A percentile compares a stretch with the other conserved stretches of the same genome.
Evolutionary conservation across 2,329 filamentous ascomycete species (phyloP).

Genomic region (Colletotrichum gloeosporioides): DNA sequence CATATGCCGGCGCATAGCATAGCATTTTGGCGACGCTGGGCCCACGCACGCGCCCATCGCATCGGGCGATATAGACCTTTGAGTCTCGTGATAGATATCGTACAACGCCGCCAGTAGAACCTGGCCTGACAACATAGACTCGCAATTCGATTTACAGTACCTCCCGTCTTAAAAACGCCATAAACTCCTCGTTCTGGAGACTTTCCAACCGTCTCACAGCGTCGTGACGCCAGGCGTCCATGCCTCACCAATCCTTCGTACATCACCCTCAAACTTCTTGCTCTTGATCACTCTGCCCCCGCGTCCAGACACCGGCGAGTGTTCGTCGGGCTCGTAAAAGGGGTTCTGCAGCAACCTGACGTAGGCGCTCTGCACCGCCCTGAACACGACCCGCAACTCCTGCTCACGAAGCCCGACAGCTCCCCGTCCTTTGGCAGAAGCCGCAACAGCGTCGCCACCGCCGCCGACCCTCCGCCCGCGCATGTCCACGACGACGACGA

Average conservation of each 20-base stretch:
- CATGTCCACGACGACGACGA: slow-evolving; percentile 92
- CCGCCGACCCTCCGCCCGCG: slow-evolving; percentile 66
- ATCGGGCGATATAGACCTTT: slow-evolving; percentile 3
- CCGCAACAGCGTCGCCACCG: slow-evolving; percentile 12
- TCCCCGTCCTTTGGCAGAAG: slow-evolving; percentile 37
- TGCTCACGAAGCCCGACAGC: slow-evolving; percentile 78
- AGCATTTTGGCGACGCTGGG: slow-evolving; percentile 18
- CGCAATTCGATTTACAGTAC: not conserved
- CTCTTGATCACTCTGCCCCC: slow-evolving; percentile 79
- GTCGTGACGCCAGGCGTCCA: slow-evolving; percentile 79
- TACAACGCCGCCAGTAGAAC: not conserved
- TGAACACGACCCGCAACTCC: slow-evolving; percentile 91
- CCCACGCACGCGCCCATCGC: not conserved
- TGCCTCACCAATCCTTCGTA: slow-evolving; percentile 82
- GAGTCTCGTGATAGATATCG: not conserved
- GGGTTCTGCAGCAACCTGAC: slow-evolving; percentile 89
- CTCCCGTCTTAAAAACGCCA: not conserved
- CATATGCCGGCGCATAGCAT: slow-evolving; percentile 9
- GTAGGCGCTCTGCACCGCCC: slow-evolving; percentile 91
- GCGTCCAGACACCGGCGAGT: slow-evolving; percentile 62
- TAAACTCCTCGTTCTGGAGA: not conserved
- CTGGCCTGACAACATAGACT: not conserved
- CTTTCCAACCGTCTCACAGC: slow-evolving; percentile 46
- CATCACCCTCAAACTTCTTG: slow-evolving; percentile 78
- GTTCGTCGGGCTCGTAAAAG: slow-evolving; percentile 90